Evolutionary conservation across 345 rosid genomes (phyloP), one percentile per base, ranked within the genome.

Genomic region (Pistacia vera): DNA sequence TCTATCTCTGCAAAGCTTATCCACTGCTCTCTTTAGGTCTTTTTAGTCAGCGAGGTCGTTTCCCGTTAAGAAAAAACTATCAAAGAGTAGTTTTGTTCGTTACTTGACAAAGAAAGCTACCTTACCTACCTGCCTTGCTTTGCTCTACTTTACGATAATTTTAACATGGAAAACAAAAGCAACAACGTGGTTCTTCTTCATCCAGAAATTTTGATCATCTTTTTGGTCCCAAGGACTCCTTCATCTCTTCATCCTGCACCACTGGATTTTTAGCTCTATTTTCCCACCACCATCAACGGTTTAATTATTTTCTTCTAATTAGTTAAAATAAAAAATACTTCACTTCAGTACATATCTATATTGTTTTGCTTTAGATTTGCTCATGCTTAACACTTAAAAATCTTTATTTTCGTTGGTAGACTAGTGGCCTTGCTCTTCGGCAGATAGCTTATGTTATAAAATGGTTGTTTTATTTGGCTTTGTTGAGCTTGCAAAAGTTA

Each of bases 261-360:
- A 73, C 76, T 70, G 79, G 41, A 38, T 79, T 59, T 81, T 88
- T 63, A 87, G 85, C 3, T 84, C 94, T 48, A 87, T 88, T 70
- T 88, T 90, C 81, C 82, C 92, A 0, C 77, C 83, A 30, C 90
- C 92, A 17, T 79, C 90, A 14, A 66, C 75, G 88, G 94, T 90
- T 14, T 38, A 14, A 80, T n/a, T 41, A 41, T 41, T 41, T 18
- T 52, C 63, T 20, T n/a, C 17, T 44, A 55, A 18, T 41, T 41
- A 41, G 8, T 7, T 41, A 41, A 41, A 41, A 25, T 25, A 25
- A 2, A 30, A 30, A 30, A 2, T 2, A 30, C 33, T 30, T 30
- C 33, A 30, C 33, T 30, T 30, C 33, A 30, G 33, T 30, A 1
- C 33, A 30, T 30, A 30, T 30, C 33, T 30, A 30, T 30, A 30